Evolutionary conservation across 23 red algal species (phyloP).

Genomic region (Gracilariopsis chorda): DNA sequence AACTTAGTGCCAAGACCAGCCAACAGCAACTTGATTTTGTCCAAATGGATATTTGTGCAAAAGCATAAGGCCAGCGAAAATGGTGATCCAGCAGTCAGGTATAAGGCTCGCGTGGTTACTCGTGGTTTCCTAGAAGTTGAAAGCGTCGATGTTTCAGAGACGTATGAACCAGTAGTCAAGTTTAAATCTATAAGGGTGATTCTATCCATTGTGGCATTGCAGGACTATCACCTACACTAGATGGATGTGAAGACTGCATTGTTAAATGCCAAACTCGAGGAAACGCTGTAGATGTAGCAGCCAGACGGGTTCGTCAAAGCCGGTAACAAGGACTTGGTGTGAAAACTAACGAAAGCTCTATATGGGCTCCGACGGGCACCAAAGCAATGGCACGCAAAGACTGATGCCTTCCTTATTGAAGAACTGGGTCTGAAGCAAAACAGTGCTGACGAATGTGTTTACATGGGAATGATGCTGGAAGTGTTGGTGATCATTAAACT

Average conservation of each 20-base stretch:
- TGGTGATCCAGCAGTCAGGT: not conserved
- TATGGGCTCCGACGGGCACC: not conserved
- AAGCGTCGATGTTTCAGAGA: not conserved
- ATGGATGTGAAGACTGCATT: slow-evolving; percentile 1
- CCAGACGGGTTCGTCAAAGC: not conserved
- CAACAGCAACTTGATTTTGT: not conserved
- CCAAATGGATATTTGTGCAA: slow-evolving; percentile 9
- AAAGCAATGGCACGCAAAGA: not conserved
- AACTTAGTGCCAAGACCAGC: not conserved
- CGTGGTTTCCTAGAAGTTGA: slow-evolving; percentile 3
- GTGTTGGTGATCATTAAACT: slow-evolving; percentile 1
- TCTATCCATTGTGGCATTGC: not conserved
- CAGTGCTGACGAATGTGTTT: not conserved
- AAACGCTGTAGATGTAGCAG: slow-evolving; percentile 35
- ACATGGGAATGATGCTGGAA: not conserved
- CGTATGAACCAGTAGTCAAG: slow-evolving; percentile 9
- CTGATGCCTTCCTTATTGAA: not conserved
- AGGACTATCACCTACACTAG: not conserved
- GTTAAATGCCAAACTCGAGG: slow-evolving; percentile 22
- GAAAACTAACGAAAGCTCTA: slow-evolving; percentile 3
- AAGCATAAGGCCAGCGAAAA: not conserved
- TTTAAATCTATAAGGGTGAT: slow-evolving; percentile 14
- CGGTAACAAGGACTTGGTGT: not conserved
- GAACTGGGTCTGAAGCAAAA: not conserved
- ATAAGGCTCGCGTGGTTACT: slow-evolving; percentile 19